These are phyloP conservation scores for Ceratobasidium sp. DNA, from an alignment of 1,284 basidiomycete species.

Conservation along the genomic window DNA sequence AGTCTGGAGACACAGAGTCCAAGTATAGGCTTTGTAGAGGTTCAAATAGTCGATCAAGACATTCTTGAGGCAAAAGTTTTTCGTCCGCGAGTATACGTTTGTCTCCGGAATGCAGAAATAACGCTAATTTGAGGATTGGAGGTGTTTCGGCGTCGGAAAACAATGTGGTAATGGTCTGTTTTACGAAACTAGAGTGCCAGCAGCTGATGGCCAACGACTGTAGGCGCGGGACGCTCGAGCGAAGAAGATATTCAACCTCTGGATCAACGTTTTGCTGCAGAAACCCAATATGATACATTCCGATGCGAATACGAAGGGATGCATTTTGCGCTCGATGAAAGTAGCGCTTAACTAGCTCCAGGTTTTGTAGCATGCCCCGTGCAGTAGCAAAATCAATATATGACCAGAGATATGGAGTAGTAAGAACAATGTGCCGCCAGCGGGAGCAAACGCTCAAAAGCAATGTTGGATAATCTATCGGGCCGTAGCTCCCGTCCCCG, in stretches of 20 bases:
- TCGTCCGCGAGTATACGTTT: constrained; percentile 17
- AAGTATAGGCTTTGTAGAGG: constrained; percentile 12
- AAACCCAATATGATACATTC: constrained; percentile 12
- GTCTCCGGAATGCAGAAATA: constrained; percentile 18
- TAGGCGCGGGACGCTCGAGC: neutral
- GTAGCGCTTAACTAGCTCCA: neutral
- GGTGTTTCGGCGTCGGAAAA: neutral
- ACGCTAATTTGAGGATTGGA: constrained; percentile 5
- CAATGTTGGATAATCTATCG: constrained; percentile 1
- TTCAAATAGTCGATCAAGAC: neutral
- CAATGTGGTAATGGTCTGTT: neutral
- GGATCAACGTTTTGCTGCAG: neutral
- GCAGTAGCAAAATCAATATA: constrained; percentile 5
- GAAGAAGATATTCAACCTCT: constrained; percentile 2
- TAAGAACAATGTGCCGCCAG: constrained; percentile 13
- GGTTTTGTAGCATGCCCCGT: neutral
- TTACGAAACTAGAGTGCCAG: constrained; percentile 1
- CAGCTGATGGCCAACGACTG: constrained; percentile 25
- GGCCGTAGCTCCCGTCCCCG: neutral
- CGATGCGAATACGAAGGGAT: constrained; percentile 15
- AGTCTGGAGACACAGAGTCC: constrained; percentile 28
- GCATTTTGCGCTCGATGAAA: constrained; percentile 6
- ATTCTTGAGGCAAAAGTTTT: neutral
- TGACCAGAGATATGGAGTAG: constrained; percentile 23
- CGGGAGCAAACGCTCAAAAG: constrained; percentile 24